These are phyloP conservation scores for Euryodendron excelsum DNA, from an alignment of 148 eudicot genomes.

Conservation along the genomic window DNA sequence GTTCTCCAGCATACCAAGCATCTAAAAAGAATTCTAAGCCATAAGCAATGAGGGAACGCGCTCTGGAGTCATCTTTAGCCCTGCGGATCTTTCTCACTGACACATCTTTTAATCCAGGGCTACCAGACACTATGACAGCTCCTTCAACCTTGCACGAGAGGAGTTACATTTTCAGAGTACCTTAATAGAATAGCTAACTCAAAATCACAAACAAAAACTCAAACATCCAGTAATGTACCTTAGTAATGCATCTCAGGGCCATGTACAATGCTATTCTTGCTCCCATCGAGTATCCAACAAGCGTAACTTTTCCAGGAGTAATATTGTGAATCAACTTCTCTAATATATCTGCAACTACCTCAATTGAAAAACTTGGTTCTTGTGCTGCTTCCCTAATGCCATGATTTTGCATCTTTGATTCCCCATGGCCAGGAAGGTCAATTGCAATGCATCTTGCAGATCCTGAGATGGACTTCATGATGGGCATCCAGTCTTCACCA, in stretches of 20 bases:
- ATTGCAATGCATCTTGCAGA: conserved; percentile 76
- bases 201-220: conserved; percentile 4
- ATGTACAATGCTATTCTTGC: conserved; percentile 84
- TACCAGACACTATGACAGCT: conserved; percentile 86
- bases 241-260: conserved; percentile 56
- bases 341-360: conserved; percentile 47
- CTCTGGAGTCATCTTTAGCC: conserved; percentile 75
- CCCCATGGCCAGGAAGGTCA: conserved; percentile 97
- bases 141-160: conserved; percentile 50
- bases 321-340: conserved; percentile 43
- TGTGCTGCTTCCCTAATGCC: conserved; percentile 19
- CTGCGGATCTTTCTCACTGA: conserved; percentile 55
- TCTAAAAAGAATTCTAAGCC: conserved; percentile 65
- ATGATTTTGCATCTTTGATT: conserved; percentile 45
- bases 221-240: conserved; percentile 43
- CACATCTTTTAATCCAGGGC: conserved; percentile 70
- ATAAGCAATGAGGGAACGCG: conserved; percentile 47
- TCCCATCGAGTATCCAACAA: conserved; percentile 98
- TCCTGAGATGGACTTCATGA: conserved; percentile 77
- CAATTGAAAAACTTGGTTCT: conserved; percentile 48
- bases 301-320: conserved; percentile 51
- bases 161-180: not conserved
- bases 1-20: conserved; percentile 69
- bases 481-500: conserved; percentile 76
- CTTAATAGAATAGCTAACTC: not conserved